Percentiles rank a stretch among this genome's conserved stretches.
phyloP scores from a whole-genome alignment of 2,329 filamentous ascomycete species.

The Cytospora piceicola region DNA sequence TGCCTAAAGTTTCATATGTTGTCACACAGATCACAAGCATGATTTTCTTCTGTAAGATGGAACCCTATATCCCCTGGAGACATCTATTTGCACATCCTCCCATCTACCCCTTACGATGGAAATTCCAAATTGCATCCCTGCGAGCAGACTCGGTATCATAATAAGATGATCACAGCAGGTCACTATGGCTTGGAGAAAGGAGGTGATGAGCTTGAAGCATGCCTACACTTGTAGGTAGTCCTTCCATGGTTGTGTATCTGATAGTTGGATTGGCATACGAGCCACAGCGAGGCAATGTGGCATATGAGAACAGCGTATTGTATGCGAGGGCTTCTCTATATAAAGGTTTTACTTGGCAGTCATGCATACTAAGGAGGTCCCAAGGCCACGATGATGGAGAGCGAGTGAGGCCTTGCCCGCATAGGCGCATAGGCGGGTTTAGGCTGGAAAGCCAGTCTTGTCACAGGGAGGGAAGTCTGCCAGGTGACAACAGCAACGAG shows the following conservation, averaged over 20 bases:
- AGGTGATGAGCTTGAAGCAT: not conserved
- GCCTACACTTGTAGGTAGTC: too few species aligned
- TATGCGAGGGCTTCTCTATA: not conserved
- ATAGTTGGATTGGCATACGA: not conserved
- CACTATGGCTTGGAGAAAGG: not conserved
- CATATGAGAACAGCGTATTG: not conserved
- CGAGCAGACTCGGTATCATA: not conserved
- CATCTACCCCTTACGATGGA: not conserved
- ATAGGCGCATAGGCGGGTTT: not conserved
- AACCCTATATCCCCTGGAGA: not conserved
- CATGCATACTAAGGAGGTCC: not conserved
- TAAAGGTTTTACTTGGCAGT: not conserved
- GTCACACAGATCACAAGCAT: conserved; percentile 23
- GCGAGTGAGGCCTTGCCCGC: not conserved
- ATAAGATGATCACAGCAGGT: not conserved
- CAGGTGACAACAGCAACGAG: not conserved
- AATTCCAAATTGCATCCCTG: not conserved
- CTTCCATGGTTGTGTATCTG: not conserved
- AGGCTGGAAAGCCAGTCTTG: not conserved
- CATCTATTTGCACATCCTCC: not conserved
- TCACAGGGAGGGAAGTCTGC: not conserved
- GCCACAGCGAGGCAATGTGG: not conserved
- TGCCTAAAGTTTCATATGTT: conserved; percentile 11
- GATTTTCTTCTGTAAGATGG: not conserved
- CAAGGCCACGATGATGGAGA: not conserved